A percentile compares a stretch with the other conserved stretches of the same genome.
Conservation (phyloP, 2,329 filamentous ascomycete species). For the Colletotrichum salicis region DNA sequence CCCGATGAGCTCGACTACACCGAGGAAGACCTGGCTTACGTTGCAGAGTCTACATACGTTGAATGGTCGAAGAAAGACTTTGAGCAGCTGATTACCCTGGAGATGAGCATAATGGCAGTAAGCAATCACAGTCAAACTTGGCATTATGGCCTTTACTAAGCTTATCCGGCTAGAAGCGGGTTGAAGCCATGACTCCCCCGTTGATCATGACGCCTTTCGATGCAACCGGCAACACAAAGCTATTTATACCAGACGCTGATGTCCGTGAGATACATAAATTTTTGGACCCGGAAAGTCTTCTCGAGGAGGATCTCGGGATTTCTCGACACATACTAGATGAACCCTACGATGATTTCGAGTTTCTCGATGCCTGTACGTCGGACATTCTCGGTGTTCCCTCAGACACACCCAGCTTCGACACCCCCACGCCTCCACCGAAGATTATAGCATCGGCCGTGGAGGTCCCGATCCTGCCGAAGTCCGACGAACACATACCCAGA, state of each 20-base stretch:
- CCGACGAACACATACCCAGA: background rate
- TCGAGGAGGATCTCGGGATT: background rate
- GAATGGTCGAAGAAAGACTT: background rate
- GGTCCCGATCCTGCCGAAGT: background rate
- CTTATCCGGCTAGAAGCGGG: conserved; percentile 21
- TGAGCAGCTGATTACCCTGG: conserved; percentile 6
- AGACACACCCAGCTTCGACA: conserved; percentile 8
- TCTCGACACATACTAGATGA: conserved; percentile 25
- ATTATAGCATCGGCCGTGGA: background rate
- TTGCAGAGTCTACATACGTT: conserved; percentile 1
- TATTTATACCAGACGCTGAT: conserved; percentile 38
- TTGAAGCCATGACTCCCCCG: conserved; percentile 1
- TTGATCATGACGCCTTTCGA: background rate
- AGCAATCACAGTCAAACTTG: background rate
- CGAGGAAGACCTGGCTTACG: conserved; percentile 14
- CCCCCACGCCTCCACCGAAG: background rate
- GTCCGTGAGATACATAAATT: conserved; percentile 42
- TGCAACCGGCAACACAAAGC: conserved; percentile 16
- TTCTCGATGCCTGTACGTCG: background rate
- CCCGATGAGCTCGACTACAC: conserved; percentile 18
- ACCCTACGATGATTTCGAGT: background rate
- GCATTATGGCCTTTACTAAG: background rate
- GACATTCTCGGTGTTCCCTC: background rate
- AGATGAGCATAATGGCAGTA: background rate
- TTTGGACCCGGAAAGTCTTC: conserved; percentile 45